Evolutionary conservation across 2,329 filamentous ascomycete genomes (phyloP).

Genomic region (Aspergillus pseudoviridinutans): DNA sequence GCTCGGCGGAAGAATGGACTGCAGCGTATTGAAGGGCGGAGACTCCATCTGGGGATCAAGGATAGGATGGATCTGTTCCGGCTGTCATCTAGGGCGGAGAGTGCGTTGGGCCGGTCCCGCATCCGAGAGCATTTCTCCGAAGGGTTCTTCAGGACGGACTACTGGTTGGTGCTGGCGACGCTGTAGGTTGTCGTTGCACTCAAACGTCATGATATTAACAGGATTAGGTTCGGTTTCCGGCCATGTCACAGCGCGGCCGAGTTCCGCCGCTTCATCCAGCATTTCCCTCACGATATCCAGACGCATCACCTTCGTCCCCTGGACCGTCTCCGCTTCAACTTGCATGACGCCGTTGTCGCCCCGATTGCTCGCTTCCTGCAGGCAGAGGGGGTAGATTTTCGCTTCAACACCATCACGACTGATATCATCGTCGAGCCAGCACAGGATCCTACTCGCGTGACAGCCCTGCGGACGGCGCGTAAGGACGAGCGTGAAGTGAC

Average conservation of each 20-base stretch:
- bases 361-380: slow-evolving; percentile 23
- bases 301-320: slow-evolving; percentile 12
- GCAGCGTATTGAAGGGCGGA: slow-evolving; percentile 4
- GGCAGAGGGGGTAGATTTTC: slow-evolving; percentile 24
- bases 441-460: slow-evolving; percentile 16
- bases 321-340: slow-evolving; percentile 21
- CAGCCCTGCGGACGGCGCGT: slow-evolving; percentile 19
- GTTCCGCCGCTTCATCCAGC: slow-evolving; percentile 21
- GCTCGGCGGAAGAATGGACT: slow-evolving; percentile 3
- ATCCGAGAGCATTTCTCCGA: slow-evolving; percentile 14
- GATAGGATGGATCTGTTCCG: slow-evolving; percentile 18
- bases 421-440: slow-evolving; percentile 21
- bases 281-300: slow-evolving; percentile 20
- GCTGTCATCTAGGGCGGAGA: slow-evolving; percentile 13
- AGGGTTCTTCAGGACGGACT: slow-evolving; percentile 22
- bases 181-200: slow-evolving; percentile 8
- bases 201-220: neutral
- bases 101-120: slow-evolving; percentile 12
- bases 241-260: slow-evolving; percentile 27
- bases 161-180: slow-evolving; percentile 24
- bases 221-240: slow-evolving; percentile 23
- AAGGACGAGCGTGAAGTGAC: slow-evolving; percentile 14
- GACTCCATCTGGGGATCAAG: slow-evolving; percentile 9
- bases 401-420: slow-evolving; percentile 20
- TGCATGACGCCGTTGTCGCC: slow-evolving; percentile 22